Evolutionary conservation across 179 eudicot genomes (phyloP).

Genomic region (Drosera spatulata): DNA sequence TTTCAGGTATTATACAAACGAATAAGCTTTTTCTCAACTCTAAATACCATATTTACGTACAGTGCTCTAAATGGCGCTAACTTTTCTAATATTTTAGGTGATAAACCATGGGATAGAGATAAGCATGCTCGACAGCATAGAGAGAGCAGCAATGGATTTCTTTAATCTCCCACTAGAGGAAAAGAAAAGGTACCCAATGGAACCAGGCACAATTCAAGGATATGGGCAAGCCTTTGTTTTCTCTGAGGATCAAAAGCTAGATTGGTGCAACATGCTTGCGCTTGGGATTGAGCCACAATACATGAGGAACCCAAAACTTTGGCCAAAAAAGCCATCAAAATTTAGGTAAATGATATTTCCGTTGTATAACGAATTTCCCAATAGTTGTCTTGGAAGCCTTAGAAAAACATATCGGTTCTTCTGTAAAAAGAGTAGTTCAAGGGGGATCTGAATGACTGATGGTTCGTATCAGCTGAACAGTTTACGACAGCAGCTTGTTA

Average conservation of each 20-base stretch:
- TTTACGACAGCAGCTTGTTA: no score
- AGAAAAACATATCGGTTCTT: neutral
- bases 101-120: constrained; percentile 71
- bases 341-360: constrained; percentile 36
- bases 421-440: neutral
- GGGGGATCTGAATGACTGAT: no score
- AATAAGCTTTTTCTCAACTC: neutral
- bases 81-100: constrained; percentile 32
- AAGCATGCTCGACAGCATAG: constrained; percentile 40
- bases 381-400: no score
- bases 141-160: constrained; percentile 60
- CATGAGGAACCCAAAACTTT: constrained; percentile 48
- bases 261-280: constrained; percentile 97
- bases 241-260: constrained; percentile 80
- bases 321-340: constrained; percentile 60
- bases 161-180: constrained; percentile 74
- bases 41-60: neutral
- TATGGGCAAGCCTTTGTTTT: constrained; percentile 94
- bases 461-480: no score
- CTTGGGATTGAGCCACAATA: constrained; percentile 59
- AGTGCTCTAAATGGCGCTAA: neutral
- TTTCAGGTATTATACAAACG: constrained; percentile 55
- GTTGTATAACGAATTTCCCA: no score
- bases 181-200: constrained; percentile 75
- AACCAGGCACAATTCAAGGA: constrained; percentile 78